These are phyloP conservation scores for Claviceps purpurea DNA, from an alignment of 2,329 filamentous ascomycete species.

Conservation along the genomic window DNA sequence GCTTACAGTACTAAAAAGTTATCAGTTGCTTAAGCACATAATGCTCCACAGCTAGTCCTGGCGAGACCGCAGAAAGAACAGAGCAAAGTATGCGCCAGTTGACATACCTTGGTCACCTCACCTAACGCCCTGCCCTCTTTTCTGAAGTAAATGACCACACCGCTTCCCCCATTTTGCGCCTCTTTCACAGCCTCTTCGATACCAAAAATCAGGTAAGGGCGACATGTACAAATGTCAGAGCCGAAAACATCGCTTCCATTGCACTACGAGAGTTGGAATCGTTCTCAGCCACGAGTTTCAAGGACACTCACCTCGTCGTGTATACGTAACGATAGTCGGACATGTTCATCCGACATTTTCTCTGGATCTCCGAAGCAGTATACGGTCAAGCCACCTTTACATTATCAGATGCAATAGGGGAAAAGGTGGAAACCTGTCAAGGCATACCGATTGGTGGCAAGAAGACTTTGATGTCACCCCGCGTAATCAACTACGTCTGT, in stretches of 20 bases:
- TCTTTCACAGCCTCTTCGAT: constrained; percentile 97
- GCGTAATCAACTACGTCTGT: constrained; percentile 58
- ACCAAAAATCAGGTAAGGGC: constrained; percentile 90
- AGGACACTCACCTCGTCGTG: constrained; percentile 43
- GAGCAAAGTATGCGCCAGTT: constrained; percentile 28
- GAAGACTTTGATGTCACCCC: constrained; percentile 89
- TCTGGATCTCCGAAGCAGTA: constrained; percentile 94
- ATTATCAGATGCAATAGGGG: background rate
- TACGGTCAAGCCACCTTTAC: constrained; percentile 67
- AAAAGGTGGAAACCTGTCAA: background rate
- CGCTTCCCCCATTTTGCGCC: constrained; percentile 83
- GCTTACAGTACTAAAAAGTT: constrained; percentile 33
- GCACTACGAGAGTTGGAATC: constrained; percentile 36
- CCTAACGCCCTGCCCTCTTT: constrained; percentile 92
- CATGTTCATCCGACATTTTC: constrained; percentile 80
- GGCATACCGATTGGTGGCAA: constrained; percentile 69
- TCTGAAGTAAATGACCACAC: constrained; percentile 95
- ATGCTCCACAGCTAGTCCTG: background rate
- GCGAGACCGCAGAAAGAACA: background rate
- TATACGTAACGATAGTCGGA: constrained; percentile 68
- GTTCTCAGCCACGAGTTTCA: background rate
- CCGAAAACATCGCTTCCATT: constrained; percentile 97
- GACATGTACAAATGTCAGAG: constrained; percentile 93
- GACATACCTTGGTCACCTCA: constrained; percentile 78
- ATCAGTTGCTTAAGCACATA: background rate